Evolutionary conservation across 768 basidiomycete genomes (phyloP), one percentile per base, ranked within the genome.

Genomic region (Tricholoma sp.): DNA sequence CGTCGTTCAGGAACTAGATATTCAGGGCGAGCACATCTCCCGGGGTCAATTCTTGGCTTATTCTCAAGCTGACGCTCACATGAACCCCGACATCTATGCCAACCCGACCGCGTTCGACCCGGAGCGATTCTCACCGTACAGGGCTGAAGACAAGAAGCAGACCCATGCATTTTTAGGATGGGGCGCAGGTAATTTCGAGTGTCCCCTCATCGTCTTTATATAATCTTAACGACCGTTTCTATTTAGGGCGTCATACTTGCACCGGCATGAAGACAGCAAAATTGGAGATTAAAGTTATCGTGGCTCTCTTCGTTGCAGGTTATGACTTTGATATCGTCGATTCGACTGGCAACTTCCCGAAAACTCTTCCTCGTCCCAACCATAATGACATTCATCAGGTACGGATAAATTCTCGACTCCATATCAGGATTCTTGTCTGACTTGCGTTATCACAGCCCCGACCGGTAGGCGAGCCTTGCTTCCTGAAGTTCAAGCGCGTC

Each of bases 161-260:
- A 47, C 64, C 0, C 69, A 69, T 52, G 66, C 65, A 6, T 78
- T 66, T 59, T 41, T 77, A 3, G 76, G 70, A 3, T 78, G 75
- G 75, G 77, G 76, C 32, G 72, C 66, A 31, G 76, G 76, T 74
- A 51, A 57, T 67, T 59, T 1, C 45, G 16, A 10, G 9, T 5
- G 3, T 4, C 1, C 19, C 9, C 6, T 4, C 5, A 21, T 9
- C 41, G 4, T 37, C 31, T 18, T 1, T 34, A 14, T 2, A 14
- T 2, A 14, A 22, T 46, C 9, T 22, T 14, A 2, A 46, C 14
- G 9, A 6, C 24, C 0, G 1, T 46, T 3, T 5, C 18, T 22
- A 1, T 22, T 6, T 79, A 72, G 74, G 74, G 34, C 72, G 74
- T 3, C 75, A 76, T 61, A 70, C 72, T 3, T 77, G 76, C 54